A percentile compares a stretch with the other conserved stretches of the same genome.
phyloP scores from a whole-genome alignment of 1,284 basidiomycete genomes.

The Austropuccinia psidii region DNA sequence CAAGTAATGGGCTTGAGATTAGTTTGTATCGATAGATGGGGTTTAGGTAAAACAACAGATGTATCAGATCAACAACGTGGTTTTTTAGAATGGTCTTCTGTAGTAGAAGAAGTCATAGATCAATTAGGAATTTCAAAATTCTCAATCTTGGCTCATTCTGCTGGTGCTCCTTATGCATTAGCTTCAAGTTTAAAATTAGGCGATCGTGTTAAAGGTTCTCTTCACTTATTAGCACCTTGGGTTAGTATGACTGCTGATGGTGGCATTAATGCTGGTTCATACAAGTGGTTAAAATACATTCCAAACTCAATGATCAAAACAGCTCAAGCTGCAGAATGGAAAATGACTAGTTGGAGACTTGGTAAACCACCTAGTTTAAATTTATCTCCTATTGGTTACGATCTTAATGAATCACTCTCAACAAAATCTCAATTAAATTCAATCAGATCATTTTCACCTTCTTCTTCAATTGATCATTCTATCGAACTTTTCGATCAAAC shows the following conservation, averaged over 20 bases:
- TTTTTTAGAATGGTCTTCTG: constrained; percentile 79
- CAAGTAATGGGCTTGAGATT: constrained; percentile 72
- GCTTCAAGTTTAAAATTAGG: constrained; percentile 63
- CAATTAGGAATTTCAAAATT: constrained; percentile 68
- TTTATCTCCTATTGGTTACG: constrained; percentile 17
- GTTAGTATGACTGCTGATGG: constrained; percentile 72
- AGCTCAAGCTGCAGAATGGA: constrained; percentile 95
- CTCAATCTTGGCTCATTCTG: constrained; percentile 90
- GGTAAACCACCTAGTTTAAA: constrained; percentile 75
- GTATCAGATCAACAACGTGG: constrained; percentile 56
- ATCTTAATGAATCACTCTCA: background rate
- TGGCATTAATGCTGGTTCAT: constrained; percentile 52
- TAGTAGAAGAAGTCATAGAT: constrained; percentile 82
- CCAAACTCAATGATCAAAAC: constrained; percentile 87
- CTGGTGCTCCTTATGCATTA: constrained; percentile 87
- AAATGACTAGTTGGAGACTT: constrained; percentile 87
- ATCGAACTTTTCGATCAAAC: too few relatives aligned
- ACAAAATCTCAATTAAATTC: too few relatives aligned
- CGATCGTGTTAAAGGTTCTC: constrained; percentile 69
- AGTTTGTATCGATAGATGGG: constrained; percentile 95
- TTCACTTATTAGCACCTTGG: constrained; percentile 94
- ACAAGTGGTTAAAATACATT: constrained; percentile 94
- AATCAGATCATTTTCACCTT: background rate
- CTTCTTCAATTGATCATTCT: background rate
- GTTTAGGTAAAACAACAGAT: constrained; percentile 72